Conservation (phyloP, 148 eudicot genomes). For the Amaranthus hypochondriacus region DNA sequence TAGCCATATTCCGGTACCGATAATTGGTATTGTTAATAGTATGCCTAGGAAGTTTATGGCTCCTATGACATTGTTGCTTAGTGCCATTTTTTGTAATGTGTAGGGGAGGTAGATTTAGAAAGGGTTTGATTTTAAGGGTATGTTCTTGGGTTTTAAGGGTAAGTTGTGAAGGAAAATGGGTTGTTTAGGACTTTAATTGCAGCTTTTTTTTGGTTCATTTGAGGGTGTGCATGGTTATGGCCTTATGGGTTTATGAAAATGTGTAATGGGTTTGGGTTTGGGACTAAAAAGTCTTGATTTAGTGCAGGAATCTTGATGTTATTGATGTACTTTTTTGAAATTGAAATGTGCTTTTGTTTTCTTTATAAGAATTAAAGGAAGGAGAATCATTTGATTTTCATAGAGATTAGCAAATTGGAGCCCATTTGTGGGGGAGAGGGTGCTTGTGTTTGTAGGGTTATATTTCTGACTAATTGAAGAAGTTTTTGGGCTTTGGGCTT, state of each 20-base stretch:
- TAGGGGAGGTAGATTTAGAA: neutral
- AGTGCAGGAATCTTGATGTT: neutral
- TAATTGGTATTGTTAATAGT: constrained; percentile 70
- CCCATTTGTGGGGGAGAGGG: neutral
- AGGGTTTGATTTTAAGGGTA: neutral
- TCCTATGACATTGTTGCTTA: constrained; percentile 72
- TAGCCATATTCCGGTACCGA: constrained; percentile 82
- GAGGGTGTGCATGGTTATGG: neutral
- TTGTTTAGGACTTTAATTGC: neutral
- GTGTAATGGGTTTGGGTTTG: constrained; percentile 28
- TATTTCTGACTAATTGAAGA: neutral
- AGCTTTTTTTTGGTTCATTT: neutral
- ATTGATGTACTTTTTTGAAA: constrained; percentile 20
- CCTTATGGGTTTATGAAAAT: neutral
- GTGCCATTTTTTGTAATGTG: constrained; percentile 42
- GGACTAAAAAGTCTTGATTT: constrained; percentile 5
- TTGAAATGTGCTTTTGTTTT: constrained; percentile 22
- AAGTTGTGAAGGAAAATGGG: neutral
- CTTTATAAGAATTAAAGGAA: constrained; percentile 10
- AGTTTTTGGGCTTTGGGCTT: constrained; percentile 2
- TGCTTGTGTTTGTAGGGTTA: neutral
- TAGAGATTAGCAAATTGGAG: constrained; percentile 18
- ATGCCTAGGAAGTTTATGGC: constrained; percentile 65
- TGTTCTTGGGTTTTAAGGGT: neutral
- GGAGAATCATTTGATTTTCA: constrained; percentile 6